phyloP scores from a whole-genome alignment of 192 early-diverging fungal genomes.

The Fimicolochytrium jonesii region DNA sequence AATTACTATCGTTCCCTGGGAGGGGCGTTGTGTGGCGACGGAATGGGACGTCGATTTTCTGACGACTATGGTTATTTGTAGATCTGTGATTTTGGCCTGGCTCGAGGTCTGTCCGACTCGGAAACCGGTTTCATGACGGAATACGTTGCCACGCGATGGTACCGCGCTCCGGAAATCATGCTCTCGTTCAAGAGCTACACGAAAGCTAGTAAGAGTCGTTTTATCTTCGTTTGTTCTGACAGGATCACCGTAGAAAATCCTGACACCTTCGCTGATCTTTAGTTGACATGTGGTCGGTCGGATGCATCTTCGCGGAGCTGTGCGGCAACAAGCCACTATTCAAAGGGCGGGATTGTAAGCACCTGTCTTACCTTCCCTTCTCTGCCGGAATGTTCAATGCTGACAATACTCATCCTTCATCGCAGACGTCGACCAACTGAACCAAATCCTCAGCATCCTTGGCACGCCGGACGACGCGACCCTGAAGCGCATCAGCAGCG shows the following conservation, averaged over 20 bases:
- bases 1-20: too few species aligned
- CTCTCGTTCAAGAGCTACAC: constrained; percentile 96
- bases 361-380: not conserved
- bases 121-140: constrained; percentile 97
- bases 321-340: constrained; percentile 89
- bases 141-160: constrained; percentile 99
- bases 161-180: constrained; percentile 98
- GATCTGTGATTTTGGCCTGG: constrained; percentile 99
- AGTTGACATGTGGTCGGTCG: constrained; percentile 96
- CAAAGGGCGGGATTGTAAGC: constrained; percentile 86
- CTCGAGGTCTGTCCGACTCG: constrained; percentile 81
- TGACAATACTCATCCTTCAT: not conserved
- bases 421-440: constrained; percentile 92
- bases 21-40: too few species aligned
- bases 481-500: constrained; percentile 81
- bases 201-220: constrained; percentile 85
- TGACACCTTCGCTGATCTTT: not conserved
- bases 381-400: not conserved
- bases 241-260: not conserved
- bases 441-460: constrained; percentile 91
- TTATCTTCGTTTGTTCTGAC: not conserved
- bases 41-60: not conserved
- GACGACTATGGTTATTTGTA: constrained; percentile 35
- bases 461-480: constrained; percentile 91
- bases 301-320: constrained; percentile 98